Base-by-base conservation (phyloP, 2,329 filamentous ascomycete species). In the Aspergillus texensis region DNA sequence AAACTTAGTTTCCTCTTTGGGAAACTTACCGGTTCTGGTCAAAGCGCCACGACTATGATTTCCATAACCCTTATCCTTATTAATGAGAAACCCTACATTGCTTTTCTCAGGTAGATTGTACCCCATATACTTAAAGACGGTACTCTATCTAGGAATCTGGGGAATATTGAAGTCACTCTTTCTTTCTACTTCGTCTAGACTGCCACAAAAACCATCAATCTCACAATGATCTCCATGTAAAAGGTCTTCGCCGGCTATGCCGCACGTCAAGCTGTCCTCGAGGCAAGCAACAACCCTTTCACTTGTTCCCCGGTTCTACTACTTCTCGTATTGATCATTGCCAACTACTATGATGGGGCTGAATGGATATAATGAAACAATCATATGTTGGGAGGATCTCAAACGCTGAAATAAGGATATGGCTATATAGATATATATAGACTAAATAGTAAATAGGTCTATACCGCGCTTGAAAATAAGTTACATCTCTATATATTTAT, bases 171-270 rank as follows among this genome's bases (percentile, higher is more conserved):
- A 24, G 24, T 2, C 19, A 54, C 8, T 21, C 50, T 34, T 34
- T 24, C 11, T 2, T 14, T n/a, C 30, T 16, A 36, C n/a, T 36
- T 54, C 4, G 5, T 6, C 10, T 54, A 34, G 1, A n/a, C 1
- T 36, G 12, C 8, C 50, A 28, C 28, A 4, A 19, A 34, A n/a
- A 14, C 11, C 50, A 2, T 11, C 28, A 52, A 32, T 2, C 10
- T 53, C 26, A 62, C 28, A 34, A 82, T 83, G 81, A 64, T 81
- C 6, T 77, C 80, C 58, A 83, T 83, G 81, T 63, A 80, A 12
- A 73, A 78, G 56, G 67, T 83, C 30, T 81, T 83, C 65, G 63
- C 74, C 4, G 80, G 61, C 60, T 81, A 83, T 64, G 46, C 69
- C 6, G 65, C 68, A 9, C 75, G 79, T 14, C 66, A 74, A 50